Evolutionary conservation across 2,329 filamentous ascomycete species (phyloP).

Genomic region (Calonectria multiphialidica): DNA sequence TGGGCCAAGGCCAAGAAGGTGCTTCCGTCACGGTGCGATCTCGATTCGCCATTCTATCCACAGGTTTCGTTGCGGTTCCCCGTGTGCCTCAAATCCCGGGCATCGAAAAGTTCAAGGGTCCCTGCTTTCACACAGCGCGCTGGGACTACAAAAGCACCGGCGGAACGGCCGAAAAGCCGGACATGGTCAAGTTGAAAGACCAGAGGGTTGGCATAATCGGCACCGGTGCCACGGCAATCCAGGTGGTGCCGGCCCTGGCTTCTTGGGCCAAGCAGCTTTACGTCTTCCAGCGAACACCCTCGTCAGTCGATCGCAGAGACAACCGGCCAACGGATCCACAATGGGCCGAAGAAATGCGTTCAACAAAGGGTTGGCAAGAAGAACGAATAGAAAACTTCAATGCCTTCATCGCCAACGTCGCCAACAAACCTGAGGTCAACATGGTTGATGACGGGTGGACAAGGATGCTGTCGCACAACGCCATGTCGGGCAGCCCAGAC

Average conservation of each 20-base stretch:
- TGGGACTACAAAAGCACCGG: constrained; percentile 18
- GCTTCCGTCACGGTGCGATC: neutral
- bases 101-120: neutral
- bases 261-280: constrained; percentile 1
- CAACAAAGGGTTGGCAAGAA: constrained; percentile 57
- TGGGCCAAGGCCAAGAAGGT: neutral
- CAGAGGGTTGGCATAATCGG: constrained; percentile 2
- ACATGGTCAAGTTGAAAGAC: neutral
- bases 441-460: constrained; percentile 4
- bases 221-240: neutral
- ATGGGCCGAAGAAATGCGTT: neutral
- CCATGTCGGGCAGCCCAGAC: neutral
- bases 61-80: neutral
- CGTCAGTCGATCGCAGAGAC: neutral
- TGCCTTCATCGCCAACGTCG: neutral
- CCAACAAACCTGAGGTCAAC: neutral
- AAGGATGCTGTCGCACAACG: neutral
- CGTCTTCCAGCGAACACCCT: constrained; percentile 6
- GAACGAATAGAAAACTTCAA: neutral
- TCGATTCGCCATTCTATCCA: neutral
- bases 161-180: neutral
- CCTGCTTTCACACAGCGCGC: constrained; percentile 8
- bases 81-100: neutral
- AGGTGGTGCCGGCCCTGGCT: neutral
- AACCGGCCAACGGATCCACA: neutral